phyloP scores from a whole-genome alignment of 495 filamentous ascomycete species.

The Penicillium chermesinum region DNA sequence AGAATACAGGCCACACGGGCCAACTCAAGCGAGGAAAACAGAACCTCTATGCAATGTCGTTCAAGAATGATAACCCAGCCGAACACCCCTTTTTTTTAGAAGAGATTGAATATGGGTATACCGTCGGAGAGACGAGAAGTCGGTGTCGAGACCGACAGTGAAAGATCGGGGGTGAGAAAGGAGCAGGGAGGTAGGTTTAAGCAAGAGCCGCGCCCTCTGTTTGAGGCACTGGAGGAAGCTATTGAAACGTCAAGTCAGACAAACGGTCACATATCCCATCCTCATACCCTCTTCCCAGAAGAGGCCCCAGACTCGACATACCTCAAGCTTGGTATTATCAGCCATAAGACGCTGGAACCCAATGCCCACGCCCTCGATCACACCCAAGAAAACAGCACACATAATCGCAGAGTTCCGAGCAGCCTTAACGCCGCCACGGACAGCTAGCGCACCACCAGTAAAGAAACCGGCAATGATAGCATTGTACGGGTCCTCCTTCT shows the following conservation, averaged over 20 bases:
- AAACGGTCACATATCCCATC: no score
- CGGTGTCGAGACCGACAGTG: no score
- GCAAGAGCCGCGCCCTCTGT: slow-evolving; percentile 40
- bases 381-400: slow-evolving; percentile 86
- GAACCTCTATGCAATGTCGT: background rate
- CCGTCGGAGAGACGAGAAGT: slow-evolving; percentile 13
- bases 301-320: no score
- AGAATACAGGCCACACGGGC: background rate
- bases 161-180: background rate
- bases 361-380: slow-evolving; percentile 97
- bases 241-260: background rate
- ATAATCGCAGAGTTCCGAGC: slow-evolving; percentile 92
- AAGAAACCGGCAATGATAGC: slow-evolving; percentile 95
- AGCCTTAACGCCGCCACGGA: slow-evolving; percentile 83
- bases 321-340: slow-evolving; percentile 81
- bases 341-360: slow-evolving; percentile 96
- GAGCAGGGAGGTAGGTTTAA: slow-evolving; percentile 22
- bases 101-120: slow-evolving; percentile 36
- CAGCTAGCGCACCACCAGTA: slow-evolving; percentile 85
- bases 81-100: slow-evolving; percentile 47
- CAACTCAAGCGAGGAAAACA: background rate
- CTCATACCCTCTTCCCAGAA: no score
- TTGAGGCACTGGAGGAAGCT: slow-evolving; percentile 43
- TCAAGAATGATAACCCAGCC: slow-evolving; percentile 31
- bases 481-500: slow-evolving; percentile 96